These are phyloP conservation scores for Mangifera indica DNA, from an alignment of 345 rosid species.

Conservation along the genomic window DNA sequence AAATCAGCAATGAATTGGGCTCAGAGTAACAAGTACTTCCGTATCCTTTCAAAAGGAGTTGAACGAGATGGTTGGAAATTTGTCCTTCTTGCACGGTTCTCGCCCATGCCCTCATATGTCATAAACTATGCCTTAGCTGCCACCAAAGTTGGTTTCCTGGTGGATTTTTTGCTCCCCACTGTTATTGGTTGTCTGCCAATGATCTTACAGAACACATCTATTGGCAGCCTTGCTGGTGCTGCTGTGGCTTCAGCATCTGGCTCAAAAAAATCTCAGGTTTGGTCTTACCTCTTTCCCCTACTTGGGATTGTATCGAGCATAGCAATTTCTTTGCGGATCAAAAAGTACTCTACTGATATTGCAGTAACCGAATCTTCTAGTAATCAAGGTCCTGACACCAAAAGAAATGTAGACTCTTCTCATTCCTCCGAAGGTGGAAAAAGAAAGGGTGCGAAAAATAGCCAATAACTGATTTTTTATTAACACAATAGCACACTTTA, in stretches of 20 bases:
- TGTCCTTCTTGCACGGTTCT: constrained; percentile 93
- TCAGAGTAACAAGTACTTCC: constrained; percentile 67
- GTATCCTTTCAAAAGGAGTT: constrained; percentile 71
- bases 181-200: constrained; percentile 80
- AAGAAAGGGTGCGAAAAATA: constrained; percentile 23
- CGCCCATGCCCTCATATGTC: constrained; percentile 85
- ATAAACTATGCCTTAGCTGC: constrained; percentile 93
- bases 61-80: constrained; percentile 94
- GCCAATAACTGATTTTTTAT: background rate
- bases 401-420: constrained; percentile 22
- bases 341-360: constrained; percentile 62
- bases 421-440: constrained; percentile 11
- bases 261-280: constrained; percentile 50
- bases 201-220: constrained; percentile 94
- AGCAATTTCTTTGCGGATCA: constrained; percentile 71
- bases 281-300: constrained; percentile 72
- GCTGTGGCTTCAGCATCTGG: constrained; percentile 78
- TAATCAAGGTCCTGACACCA: constrained; percentile 4
- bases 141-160: constrained; percentile 67
- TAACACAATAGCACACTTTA: background rate
- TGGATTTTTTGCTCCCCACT: constrained; percentile 85
- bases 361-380: constrained; percentile 31
- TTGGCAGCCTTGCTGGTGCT: constrained; percentile 95
- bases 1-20: constrained; percentile 68
- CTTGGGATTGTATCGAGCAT: constrained; percentile 78